These are phyloP conservation scores for Solanum chacoense DNA, from an alignment of 305 asterid genomes.

Conservation along the genomic window DNA sequence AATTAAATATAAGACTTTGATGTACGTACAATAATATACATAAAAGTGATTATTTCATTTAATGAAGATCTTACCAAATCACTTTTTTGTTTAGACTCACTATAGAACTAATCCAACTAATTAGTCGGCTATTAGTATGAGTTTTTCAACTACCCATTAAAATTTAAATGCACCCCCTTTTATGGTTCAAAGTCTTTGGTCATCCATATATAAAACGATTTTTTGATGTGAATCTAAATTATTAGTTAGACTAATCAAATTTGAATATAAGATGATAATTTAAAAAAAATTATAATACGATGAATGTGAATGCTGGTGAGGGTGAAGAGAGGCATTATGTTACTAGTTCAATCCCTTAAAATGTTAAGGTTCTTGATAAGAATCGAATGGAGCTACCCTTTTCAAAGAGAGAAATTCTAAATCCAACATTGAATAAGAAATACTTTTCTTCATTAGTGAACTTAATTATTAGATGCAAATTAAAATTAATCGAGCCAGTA, in stretches of 20 bases:
- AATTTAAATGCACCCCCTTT: neutral
- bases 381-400: neutral
- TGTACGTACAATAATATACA: neutral
- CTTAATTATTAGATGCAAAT: neutral
- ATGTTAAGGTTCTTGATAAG: neutral
- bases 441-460: neutral
- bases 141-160: neutral
- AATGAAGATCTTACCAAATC: neutral
- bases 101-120: neutral
- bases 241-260: neutral
- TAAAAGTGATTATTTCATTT: neutral
- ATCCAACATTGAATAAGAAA: neutral
- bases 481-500: neutral
- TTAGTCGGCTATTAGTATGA: neutral
- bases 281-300: no score
- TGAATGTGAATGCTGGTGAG: neutral
- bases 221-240: neutral
- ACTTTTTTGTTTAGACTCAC: neutral
- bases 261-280: neutral
- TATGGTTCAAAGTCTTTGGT: neutral
- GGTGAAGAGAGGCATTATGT: neutral
- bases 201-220: no score
- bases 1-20: neutral
- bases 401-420: neutral
- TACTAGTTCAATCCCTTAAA: neutral